These are phyloP conservation scores for Prunus yedoensis DNA, from an alignment of 331 rosid species.

Conservation along the genomic window DNA sequence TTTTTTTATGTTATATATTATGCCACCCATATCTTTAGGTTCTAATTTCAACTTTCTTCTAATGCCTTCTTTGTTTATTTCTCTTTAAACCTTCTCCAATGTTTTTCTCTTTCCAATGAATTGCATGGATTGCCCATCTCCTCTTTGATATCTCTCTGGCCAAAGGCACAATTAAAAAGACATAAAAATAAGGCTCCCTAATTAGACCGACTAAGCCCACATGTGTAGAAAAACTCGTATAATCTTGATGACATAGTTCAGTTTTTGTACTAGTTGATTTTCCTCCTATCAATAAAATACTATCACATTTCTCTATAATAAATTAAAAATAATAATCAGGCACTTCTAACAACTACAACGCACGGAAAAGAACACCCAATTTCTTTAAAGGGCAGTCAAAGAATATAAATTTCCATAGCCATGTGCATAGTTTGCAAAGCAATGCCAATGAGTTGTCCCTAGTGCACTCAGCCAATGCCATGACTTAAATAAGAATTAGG, in stretches of 20 bases:
- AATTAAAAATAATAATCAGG: neutral
- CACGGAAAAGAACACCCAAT: conserved; percentile 11
- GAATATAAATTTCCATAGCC: conserved; percentile 16
- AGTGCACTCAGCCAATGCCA: conserved; percentile 1
- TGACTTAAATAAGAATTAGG: neutral
- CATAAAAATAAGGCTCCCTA: too few species aligned
- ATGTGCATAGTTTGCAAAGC: conserved; percentile 37
- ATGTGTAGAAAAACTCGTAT: too few species aligned
- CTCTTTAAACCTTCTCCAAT: neutral
- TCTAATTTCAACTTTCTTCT: conserved; percentile 5
- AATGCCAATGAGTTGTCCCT: conserved; percentile 35
- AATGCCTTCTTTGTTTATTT: neutral
- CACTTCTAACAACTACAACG: neutral
- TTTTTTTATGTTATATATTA: conserved; percentile 18
- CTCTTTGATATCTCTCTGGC: neutral
- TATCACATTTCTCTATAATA: too few species aligned
- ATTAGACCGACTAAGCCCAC: too few species aligned
- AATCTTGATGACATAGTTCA: accelerated
- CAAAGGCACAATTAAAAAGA: neutral
- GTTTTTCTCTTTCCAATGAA: conserved; percentile 8
- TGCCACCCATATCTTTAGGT: conserved; percentile 17
- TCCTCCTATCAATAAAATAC: too few species aligned
- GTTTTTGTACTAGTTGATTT: too few species aligned
- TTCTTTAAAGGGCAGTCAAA: neutral
- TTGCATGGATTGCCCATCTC: neutral